Evolutionary conservation across 495 filamentous ascomycete species (phyloP), one percentile per base, ranked within the genome.

Genomic region (Pseudevernia furfuracea): DNA sequence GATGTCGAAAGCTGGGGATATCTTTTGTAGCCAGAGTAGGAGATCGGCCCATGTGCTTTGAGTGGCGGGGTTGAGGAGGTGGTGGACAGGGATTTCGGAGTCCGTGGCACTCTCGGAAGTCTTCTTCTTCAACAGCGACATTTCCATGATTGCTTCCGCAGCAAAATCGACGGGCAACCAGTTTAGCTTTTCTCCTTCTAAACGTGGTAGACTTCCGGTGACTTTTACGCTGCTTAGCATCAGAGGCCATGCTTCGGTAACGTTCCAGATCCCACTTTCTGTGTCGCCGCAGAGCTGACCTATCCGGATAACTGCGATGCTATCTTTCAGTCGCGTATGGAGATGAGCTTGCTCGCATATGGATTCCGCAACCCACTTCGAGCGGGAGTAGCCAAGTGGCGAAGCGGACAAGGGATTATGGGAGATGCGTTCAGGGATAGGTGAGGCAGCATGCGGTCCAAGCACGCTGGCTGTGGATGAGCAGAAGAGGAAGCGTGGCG

Each of bases 301-400:
- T 38, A 86, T 79, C 23, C 86, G 74, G 1, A 85, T 66, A 6
- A 84, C 71, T 0, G 61, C 56, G 15, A 85, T 46, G 64, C 72
- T 38, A 64, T 67, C 48, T 37, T 69, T 59, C 72, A 76, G 36
- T 66, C 70, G 0, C 2, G 61, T 56, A 17, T 19, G 53, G 3
- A 52, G 14, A 44, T 64, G 64, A 1, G 74, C 75, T 17, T 69
- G 66, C 19, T 58, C 41, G 63, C 78, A 82, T 14, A 84, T 77
- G 17, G 81, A 70, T 71, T 89, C 86, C 0, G 82, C 80, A 10
- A 87, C 82, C 73, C 85, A 86, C 72, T 89, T 89, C 5, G 80
- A 83, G 38, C 79, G 80, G 0, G 80, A 80, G 64, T 89, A 89
- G 10, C 86, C 86, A 38, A 86, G 76, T 1, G 73, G 69, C 11